phyloP scores from a whole-genome alignment of 306 rosid genomes.

The Begonia loranthoides region DNA sequence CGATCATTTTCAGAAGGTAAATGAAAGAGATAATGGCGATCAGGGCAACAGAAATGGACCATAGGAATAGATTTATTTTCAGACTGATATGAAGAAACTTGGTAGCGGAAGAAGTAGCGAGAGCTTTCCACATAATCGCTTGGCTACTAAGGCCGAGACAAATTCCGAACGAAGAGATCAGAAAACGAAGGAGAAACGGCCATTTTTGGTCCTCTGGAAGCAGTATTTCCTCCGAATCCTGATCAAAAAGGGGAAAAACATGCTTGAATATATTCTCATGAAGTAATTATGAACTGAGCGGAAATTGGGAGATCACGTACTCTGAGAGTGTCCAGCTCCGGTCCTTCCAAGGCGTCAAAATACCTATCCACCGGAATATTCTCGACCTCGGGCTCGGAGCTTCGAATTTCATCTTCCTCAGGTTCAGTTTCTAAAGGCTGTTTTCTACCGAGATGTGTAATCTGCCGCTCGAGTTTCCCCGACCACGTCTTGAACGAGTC shows the following conservation, averaged over 20 bases:
- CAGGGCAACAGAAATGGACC: constrained; percentile 51
- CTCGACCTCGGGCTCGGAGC: constrained; percentile 26
- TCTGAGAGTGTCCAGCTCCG: constrained; percentile 60
- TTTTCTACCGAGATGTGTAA: constrained; percentile 51
- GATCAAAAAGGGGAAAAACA: constrained; percentile 7
- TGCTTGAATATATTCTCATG: not conserved
- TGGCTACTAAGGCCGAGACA: constrained; percentile 91
- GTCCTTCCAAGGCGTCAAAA: constrained; percentile 50
- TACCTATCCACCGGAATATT: constrained; percentile 52
- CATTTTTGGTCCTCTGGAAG: constrained; percentile 61
- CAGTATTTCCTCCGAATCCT: constrained; percentile 74
- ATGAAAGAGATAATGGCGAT: constrained; percentile 15
- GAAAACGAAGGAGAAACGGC: constrained; percentile 81
- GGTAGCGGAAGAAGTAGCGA: constrained; percentile 57
- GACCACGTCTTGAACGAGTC: constrained; percentile 81
- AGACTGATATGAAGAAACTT: constrained; percentile 53
- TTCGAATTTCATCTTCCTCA: constrained; percentile 13
- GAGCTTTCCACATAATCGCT: constrained; percentile 76
- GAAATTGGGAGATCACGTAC: constrained; percentile 17
- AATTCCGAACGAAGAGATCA: constrained; percentile 68
- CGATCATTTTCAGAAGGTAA: constrained; percentile 38
- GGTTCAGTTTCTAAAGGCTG: constrained; percentile 5
- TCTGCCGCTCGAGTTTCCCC: constrained; percentile 57
- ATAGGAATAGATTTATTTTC: constrained; percentile 37
- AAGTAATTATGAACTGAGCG: too few species aligned